Percentiles rank a stretch among this genome's conserved stretches.
Conservation (phyloP, 441 rosid genomes). For the Syzygium malaccense region DNA sequence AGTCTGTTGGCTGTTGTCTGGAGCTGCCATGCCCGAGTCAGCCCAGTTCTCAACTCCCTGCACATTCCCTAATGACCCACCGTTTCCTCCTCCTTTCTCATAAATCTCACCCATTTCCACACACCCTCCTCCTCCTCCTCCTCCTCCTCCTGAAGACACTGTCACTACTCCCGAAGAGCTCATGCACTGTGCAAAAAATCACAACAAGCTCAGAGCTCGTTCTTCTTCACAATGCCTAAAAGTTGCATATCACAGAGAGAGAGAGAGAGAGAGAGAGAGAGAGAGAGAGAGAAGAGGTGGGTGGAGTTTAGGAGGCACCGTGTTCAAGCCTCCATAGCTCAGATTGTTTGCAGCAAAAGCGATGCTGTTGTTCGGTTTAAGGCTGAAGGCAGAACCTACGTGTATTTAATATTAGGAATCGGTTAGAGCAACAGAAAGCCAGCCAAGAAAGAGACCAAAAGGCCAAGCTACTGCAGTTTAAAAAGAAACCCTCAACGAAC, state of each 20-base stretch:
- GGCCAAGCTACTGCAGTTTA: background rate
- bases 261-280: background rate
- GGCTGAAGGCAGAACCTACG: conserved; percentile 48
- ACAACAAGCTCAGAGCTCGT: background rate
- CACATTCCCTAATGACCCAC: conserved; percentile 44
- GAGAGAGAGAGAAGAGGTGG: background rate
- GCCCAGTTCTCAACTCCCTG: conserved; percentile 71
- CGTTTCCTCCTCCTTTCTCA: conserved; percentile 30
- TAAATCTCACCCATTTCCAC: conserved; percentile 72
- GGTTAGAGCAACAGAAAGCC: background rate
- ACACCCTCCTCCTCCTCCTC: conserved; percentile 44
- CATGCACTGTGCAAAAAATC: conserved; percentile 21
- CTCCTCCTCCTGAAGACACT: conserved; percentile 21
- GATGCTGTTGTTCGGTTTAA: conserved; percentile 43
- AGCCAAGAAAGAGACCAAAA: background rate
- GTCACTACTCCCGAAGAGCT: conserved; percentile 34
- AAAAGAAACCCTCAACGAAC: background rate
- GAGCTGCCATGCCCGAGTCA: conserved; percentile 60
- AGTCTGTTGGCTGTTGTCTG: conserved; percentile 85
- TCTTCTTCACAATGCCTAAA: background rate
- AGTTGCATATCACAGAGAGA: background rate
- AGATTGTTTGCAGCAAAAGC: conserved; percentile 43
- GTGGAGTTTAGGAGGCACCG: conserved; percentile 37
- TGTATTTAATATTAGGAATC: background rate
- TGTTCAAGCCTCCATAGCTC: conserved; percentile 49